Percentiles rank a stretch among this genome's conserved stretches.
Conservation (phyloP, 2,329 filamentous ascomycete genomes). For the Cladosporium sp. region DNA sequence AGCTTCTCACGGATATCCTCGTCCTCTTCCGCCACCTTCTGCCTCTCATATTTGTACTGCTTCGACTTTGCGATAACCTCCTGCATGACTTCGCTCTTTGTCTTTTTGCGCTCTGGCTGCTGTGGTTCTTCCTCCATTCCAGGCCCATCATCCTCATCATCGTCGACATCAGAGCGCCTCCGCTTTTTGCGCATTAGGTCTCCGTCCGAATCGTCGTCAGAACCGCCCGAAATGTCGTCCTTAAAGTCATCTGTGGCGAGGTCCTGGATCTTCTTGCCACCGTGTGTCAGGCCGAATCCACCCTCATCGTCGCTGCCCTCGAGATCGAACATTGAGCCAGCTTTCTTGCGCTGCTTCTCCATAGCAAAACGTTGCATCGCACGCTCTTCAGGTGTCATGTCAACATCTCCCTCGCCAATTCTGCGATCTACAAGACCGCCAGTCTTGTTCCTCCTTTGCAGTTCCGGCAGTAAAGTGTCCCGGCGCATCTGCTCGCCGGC, state of each 20-base stretch:
- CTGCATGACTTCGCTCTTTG: slow-evolving; percentile 95
- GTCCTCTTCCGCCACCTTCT: slow-evolving; percentile 88
- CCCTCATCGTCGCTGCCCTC: slow-evolving; percentile 70
- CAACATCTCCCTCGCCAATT: slow-evolving; percentile 92
- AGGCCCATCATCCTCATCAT: slow-evolving; percentile 39
- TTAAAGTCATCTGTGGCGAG: slow-evolving; percentile 71
- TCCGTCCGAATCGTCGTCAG: slow-evolving; percentile 34
- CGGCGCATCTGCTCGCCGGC: slow-evolving; percentile 81
- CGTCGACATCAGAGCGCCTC: slow-evolving; percentile 38
- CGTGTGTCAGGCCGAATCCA: slow-evolving; percentile 65
- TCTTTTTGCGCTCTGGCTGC: slow-evolving; percentile 67
- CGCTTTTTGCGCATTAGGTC: slow-evolving; percentile 40
- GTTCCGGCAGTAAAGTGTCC: slow-evolving; percentile 80
- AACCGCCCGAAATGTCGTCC: slow-evolving; percentile 39
- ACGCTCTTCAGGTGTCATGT: slow-evolving; percentile 88
- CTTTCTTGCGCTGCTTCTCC: slow-evolving; percentile 77
- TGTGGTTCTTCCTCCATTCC: slow-evolving; percentile 45
- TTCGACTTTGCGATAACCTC: slow-evolving; percentile 98
- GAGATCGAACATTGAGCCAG: slow-evolving; percentile 82
- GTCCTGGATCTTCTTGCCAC: slow-evolving; percentile 64
- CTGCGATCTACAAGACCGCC: slow-evolving; percentile 89
- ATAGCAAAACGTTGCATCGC: slow-evolving; percentile 86
- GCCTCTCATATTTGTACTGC: slow-evolving; percentile 87
- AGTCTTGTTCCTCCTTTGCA: slow-evolving; percentile 84
- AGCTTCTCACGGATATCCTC: slow-evolving; percentile 80